Percentiles rank a stretch among this genome's conserved stretches.
These are phyloP conservation scores for Populus hybrid DNA, from an alignment of 441 rosid species.

Conservation along the genomic window DNA sequence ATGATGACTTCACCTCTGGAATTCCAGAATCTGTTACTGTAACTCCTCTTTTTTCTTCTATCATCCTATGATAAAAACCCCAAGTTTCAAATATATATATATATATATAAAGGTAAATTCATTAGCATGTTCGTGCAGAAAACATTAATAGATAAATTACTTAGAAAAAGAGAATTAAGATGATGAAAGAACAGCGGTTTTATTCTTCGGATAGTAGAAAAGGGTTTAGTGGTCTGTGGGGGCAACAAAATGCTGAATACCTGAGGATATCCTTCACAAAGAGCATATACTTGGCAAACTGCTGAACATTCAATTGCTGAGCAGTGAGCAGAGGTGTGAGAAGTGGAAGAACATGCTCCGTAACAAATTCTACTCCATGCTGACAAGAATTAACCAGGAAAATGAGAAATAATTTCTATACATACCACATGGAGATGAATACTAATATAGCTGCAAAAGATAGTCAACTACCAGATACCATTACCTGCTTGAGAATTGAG, in stretches of 20 bases:
- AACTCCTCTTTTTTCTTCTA: constrained; percentile 93
- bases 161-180: neutral
- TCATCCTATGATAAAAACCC: constrained; percentile 47
- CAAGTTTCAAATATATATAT: constrained; percentile 6
- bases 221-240: neutral
- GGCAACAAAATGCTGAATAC: constrained; percentile 29
- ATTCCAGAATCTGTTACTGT: constrained; percentile 60
- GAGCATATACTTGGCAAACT: constrained; percentile 84
- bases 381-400: constrained; percentile 27
- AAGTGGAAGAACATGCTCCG: constrained; percentile 79
- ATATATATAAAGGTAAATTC: neutral
- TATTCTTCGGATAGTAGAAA: neutral
- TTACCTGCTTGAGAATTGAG: constrained; percentile 89
- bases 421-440: neutral
- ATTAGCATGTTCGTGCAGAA: neutral
- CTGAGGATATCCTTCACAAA: constrained; percentile 88
- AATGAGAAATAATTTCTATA: constrained; percentile 11
- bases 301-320: constrained; percentile 83
- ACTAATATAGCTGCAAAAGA: constrained; percentile 9
- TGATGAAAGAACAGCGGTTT: neutral
- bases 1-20: constrained; percentile 48
- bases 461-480: neutral
- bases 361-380: constrained; percentile 81
- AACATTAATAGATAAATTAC: neutral
- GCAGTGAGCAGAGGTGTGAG: constrained; percentile 81